Percentiles rank a stretch among this genome's conserved stretches.
Conservation (phyloP, 768 basidiomycete species). For the Lentinula boryana region DNA sequence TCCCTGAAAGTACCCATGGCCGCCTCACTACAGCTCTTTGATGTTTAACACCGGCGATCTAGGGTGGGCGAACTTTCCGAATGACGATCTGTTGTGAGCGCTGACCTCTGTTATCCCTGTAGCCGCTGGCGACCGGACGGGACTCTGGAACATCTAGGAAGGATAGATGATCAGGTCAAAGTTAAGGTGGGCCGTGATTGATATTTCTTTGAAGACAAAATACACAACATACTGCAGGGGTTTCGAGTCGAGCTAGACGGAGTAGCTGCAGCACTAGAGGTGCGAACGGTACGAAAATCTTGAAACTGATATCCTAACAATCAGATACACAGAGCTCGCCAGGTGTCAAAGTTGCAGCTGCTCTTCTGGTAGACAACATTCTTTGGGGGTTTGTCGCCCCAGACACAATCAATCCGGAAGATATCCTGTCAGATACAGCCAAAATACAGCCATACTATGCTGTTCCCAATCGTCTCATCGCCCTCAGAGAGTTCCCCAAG, state of each 20-base stretch:
- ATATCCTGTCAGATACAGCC: constrained; percentile 38
- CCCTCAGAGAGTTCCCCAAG: constrained; percentile 42
- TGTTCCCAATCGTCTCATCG: constrained; percentile 40
- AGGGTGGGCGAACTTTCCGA: constrained; percentile 22
- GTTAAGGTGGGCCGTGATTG: constrained; percentile 34
- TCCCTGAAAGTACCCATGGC: neutral
- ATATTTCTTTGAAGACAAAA: neutral
- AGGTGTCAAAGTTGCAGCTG: constrained; percentile 39
- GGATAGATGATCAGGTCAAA: constrained; percentile 61
- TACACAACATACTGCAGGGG: constrained; percentile 26
- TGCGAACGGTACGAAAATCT: constrained; percentile 17
- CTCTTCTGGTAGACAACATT: constrained; percentile 43
- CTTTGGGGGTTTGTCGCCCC: constrained; percentile 55
- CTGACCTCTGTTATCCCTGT: constrained; percentile 3
- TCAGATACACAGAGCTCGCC: constrained; percentile 26
- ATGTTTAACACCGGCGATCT: constrained; percentile 68
- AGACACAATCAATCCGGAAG: constrained; percentile 23
- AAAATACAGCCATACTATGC: constrained; percentile 56
- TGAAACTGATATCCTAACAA: constrained; percentile 3
- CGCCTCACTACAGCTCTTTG: constrained; percentile 19
- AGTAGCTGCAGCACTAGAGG: constrained; percentile 55
- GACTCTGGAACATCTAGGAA: constrained; percentile 49
- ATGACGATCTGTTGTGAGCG: neutral
- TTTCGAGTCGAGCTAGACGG: constrained; percentile 64
- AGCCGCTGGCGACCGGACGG: constrained; percentile 49